These are phyloP conservation scores for Coix lacrymajobi DNA, from an alignment of 176 grass and related monocot species.

Conservation along the genomic window DNA sequence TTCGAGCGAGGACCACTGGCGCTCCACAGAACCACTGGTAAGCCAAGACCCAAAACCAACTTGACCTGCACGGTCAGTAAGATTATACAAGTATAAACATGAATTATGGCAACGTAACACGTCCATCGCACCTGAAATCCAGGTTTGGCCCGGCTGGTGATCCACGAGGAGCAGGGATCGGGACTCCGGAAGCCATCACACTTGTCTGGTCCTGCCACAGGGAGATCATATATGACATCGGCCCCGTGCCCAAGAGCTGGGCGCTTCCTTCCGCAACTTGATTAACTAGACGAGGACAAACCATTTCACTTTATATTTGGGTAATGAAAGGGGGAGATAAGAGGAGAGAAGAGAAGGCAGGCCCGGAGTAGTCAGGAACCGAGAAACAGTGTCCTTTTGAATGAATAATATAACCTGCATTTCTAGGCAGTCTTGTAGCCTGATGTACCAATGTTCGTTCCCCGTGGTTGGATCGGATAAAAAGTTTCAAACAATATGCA, in stretches of 20 bases:
- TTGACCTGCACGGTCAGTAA: neutral
- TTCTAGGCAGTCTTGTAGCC: neutral
- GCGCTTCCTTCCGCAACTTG: slow-evolving; percentile 53
- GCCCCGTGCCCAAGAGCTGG: slow-evolving; percentile 57
- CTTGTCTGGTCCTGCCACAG: slow-evolving; percentile 98
- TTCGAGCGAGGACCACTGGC: slow-evolving; percentile 93
- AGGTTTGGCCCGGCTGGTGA: slow-evolving; percentile 98
- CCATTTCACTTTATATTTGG: neutral
- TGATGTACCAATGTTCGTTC: neutral
- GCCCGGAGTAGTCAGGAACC: neutral
- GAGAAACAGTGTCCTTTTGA: neutral
- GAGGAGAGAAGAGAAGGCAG: neutral
- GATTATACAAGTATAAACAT: neutral
- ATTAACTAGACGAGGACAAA: neutral
- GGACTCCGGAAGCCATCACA: slow-evolving; percentile 92
- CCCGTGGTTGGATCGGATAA: neutral
- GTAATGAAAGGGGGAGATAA: slow-evolving; percentile 27
- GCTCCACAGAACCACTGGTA: slow-evolving; percentile 99
- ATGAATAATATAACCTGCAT: neutral
- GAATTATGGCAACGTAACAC: neutral
- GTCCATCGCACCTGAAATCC: neutral
- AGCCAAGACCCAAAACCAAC: neutral
- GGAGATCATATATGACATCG: slow-evolving; percentile 89
- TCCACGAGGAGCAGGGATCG: slow-evolving; percentile 88
- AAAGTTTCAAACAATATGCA: neutral